Base-by-base conservation (phyloP, 2,329 filamentous ascomycete species). In the Aspergillus sp. region DNA sequence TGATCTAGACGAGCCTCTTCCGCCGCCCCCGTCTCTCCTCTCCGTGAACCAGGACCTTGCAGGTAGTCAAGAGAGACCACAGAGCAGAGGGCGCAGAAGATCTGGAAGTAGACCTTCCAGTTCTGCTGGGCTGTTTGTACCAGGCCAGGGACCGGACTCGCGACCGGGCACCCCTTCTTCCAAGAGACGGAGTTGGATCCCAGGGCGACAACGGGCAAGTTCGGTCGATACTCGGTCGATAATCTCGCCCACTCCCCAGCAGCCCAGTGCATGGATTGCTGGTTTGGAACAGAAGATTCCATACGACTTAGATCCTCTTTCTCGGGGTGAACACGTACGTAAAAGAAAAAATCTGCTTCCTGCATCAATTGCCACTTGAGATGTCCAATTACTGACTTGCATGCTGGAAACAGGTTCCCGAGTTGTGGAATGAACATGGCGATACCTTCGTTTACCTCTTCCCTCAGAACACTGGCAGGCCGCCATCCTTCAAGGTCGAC, bases 361-460 rank as follows among this genome's bases (percentile, higher is more conserved):
- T 33, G 34, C 11, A 33, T 27, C 12, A 27, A 12, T 40, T 19
- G 19, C 19, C 19, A 19, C 10, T 19, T 19, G 19, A 19, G 19
- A 19, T 19, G 4, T 19, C 19, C 19, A 19, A 19, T 19, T 19
- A 19, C 19, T 19, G 19, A 19, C 19, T 19, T 19, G 19, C 4
- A 19, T 19, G 19, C 19, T 19, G 19, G 19, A 19, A 19, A 19
- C 19, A 78, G 75, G 69, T 81, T 11, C 58, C 69, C 5, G 81
- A 84, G 54, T 60, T 84, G 7, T 85, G 81, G 81, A 77, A 82
- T 51, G 76, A 81, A 4, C 60, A 73, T 37, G 81, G 77, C n/a
- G 79, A 83, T 58, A 82, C 79, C 10, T 72, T 75, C 47, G 71
- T 85, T n/a, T 79, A 83, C 53, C 69, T 84, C 10, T 83, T 80